A percentile compares a stretch with the other conserved stretches of the same genome.
Evolutionary conservation across 1,284 basidiomycete species (phyloP).

Genomic region (Pascua sp.): DNA sequence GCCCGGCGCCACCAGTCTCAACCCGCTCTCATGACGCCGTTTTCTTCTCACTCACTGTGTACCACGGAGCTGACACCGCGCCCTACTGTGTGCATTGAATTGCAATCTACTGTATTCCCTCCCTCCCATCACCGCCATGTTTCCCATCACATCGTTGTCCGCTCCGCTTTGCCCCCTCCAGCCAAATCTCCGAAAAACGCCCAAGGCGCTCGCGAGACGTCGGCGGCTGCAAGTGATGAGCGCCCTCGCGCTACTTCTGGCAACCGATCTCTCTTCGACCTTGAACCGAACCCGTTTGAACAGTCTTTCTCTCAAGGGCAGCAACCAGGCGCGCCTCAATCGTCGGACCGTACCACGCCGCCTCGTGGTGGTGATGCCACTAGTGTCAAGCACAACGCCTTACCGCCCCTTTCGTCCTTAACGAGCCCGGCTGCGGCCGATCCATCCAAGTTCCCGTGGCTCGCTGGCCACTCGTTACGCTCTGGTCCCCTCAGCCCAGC

Average conservation of each 20-base stretch:
- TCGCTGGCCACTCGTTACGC: slow-evolving; percentile 63
- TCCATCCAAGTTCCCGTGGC: slow-evolving; percentile 67
- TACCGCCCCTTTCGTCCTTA: slow-evolving; percentile 82
- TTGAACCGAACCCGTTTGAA: slow-evolving; percentile 95
- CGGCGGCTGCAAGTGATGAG: slow-evolving; percentile 3
- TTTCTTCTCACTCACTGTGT: neutral
- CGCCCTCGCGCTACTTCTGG: slow-evolving; percentile 5
- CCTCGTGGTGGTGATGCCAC: slow-evolving; percentile 49
- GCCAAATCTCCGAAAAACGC: slow-evolving; percentile 8
- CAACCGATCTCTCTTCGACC: slow-evolving; percentile 48
- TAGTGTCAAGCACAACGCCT: slow-evolving; percentile 53
- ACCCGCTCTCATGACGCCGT: neutral
- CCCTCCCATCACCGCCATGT: neutral
- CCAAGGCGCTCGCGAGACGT: neutral
- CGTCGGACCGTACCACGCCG: slow-evolving; percentile 50
- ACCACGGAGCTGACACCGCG: too few species aligned
- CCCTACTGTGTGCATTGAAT: too few species aligned
- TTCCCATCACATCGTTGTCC: neutral
- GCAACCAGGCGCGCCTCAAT: slow-evolving; percentile 31
- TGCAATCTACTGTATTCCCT: neutral
- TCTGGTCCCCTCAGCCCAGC: slow-evolving; percentile 89
- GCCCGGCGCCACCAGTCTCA: too few species aligned
- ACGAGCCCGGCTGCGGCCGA: slow-evolving; percentile 70
- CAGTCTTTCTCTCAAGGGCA: slow-evolving; percentile 73
- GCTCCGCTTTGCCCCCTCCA: neutral